Conservation (phyloP, 2,329 filamentous ascomycete species). For the Fusarium concolor region DNA sequence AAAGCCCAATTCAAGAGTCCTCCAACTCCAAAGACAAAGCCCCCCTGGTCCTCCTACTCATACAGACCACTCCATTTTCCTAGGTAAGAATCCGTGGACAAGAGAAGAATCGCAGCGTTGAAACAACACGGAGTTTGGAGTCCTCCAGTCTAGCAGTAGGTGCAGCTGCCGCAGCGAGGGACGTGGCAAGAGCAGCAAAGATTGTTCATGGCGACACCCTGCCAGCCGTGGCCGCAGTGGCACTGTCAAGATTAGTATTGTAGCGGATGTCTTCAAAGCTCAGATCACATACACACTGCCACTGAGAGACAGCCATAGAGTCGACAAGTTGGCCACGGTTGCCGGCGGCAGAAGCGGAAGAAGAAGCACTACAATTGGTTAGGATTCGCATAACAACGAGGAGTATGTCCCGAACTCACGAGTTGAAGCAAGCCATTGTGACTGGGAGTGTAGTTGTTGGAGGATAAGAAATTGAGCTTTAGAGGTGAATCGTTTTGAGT, state of each 20-base stretch:
- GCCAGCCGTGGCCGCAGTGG: constrained; percentile 5
- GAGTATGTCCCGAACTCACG: not conserved
- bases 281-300: constrained; percentile 17
- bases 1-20: not conserved
- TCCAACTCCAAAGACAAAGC: not conserved
- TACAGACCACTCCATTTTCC: not conserved
- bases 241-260: constrained; percentile 7
- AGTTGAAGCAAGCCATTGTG: constrained; percentile 6
- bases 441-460: not conserved
- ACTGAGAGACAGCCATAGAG: not conserved
- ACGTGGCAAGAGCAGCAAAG: not conserved
- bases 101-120: not conserved
- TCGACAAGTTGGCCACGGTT: constrained; percentile 8
- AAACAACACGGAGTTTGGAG: accelerated
- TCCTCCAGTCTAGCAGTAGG: constrained; percentile 12
- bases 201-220: not conserved
- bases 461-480: no score
- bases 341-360: not conserved
- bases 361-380: not conserved
- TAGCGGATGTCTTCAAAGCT: not conserved
- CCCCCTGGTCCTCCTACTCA: not conserved
- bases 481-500: no score
- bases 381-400: not conserved
- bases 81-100: no score
- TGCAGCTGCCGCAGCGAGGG: constrained; percentile 38